Evolutionary conservation across 2,329 filamentous ascomycete species (phyloP).

Genomic region (Colletotrichum camelliae): DNA sequence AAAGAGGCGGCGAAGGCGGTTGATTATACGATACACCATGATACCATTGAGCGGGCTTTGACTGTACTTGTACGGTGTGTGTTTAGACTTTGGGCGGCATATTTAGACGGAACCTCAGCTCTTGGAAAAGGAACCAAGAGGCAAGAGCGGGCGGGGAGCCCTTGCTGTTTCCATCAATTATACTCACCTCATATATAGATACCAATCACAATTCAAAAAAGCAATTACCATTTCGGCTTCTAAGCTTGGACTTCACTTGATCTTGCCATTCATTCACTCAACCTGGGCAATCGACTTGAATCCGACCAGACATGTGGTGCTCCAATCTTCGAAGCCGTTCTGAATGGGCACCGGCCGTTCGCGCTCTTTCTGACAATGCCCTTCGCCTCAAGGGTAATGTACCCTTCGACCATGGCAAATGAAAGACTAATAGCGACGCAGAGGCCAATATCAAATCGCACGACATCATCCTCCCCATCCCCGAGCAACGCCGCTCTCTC

Average conservation of each 20-base stretch:
- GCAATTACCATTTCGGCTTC: not conserved
- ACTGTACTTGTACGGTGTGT: not conserved
- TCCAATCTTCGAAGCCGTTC: conserved; percentile 41
- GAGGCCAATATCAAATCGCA: conserved; percentile 47
- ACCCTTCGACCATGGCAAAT: not conserved
- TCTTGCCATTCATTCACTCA: not conserved
- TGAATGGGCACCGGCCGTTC: conserved; percentile 38
- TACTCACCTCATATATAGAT: conserved; percentile 16
- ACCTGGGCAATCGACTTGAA: not conserved
- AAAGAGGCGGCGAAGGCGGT: not conserved
- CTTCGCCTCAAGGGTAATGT: conserved; percentile 31
- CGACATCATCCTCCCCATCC: conserved; percentile 49
- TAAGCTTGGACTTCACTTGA: not conserved
- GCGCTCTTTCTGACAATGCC: conserved; percentile 27
- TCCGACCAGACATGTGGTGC: conserved; percentile 38
- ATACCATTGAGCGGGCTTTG: conserved; percentile 9
- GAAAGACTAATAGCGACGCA: conserved; percentile 24
- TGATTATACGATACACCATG: not conserved
- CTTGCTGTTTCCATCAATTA: not conserved
- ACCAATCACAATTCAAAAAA: not conserved
- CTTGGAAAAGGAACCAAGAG: not conserved
- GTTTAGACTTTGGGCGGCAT: not conserved
- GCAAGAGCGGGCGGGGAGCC: not conserved
- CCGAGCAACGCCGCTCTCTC: conserved; percentile 26
- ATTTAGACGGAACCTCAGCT: conserved; percentile 11